Base-by-base conservation (phyloP, 768 basidiomycete species). In the Kwoniella botswanensis region DNA sequence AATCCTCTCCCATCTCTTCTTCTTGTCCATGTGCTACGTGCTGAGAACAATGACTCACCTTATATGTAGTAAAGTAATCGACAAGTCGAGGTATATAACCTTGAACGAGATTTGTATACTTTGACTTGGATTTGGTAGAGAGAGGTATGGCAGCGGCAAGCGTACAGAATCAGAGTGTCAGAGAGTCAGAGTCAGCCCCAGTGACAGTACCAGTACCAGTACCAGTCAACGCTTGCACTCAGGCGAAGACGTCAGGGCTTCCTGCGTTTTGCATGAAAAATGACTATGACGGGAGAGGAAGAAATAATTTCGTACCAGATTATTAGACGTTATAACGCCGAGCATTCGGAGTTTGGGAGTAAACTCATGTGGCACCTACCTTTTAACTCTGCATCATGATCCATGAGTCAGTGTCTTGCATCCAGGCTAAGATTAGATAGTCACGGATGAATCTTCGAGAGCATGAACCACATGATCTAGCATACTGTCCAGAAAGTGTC, bases 51-150 rank as follows among this genome's bases (percentile, higher is more conserved):
- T 12, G 44, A 57, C 65, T 67, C 56, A 67, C 65, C 65, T 67
- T 67, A 44, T 59, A 67, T 59, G 46, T 46, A 67, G 18, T 35
- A 22, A 26, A 52, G 65, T 57, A 44, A 65, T 65, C 63, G 65
- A 67, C 57, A 67, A 67, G 65, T 67, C 65, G 46, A 59, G 29
- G 43, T 18, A 59, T 35, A 67, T n/a, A 7, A 42, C 11, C 46
- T 35, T 35, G 35, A 35, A 35, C 35, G 35, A 0, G 6, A 35
- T 1, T 7, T 35, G 35, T 35, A 35, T 35, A 35, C 35, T 35
- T 35, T 35, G 35, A 35, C 7, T 7, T 35, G 35, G 35, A 35
- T 35, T 35, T 21, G 55, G 26, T 56, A 29, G 55, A 17, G 26
- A 60, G 35, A 41, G 58, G 12, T 9, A 21, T 12, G 15, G 13